phyloP scores from a whole-genome alignment of 1,284 basidiomycete species.

The Thelephora terrestris region DNA sequence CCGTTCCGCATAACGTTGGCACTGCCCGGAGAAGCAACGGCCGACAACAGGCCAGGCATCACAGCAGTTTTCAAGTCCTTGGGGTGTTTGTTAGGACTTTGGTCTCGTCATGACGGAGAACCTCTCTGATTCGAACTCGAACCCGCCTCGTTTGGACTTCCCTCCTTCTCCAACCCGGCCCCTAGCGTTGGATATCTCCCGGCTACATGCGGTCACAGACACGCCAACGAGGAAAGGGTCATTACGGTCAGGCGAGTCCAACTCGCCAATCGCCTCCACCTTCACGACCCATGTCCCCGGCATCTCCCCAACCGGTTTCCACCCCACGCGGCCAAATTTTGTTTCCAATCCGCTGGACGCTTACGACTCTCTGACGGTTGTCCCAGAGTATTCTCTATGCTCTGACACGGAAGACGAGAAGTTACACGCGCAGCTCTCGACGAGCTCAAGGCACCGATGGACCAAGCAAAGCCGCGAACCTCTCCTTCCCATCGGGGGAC shows the following conservation, averaged over 20 bases:
- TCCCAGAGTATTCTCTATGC: conserved; percentile 18
- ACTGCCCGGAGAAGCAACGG: no score
- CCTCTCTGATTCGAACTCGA: no score
- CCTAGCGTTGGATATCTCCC: neutral
- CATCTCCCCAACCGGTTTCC: conserved; percentile 64
- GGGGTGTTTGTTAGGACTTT: no score
- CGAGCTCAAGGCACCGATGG: conserved; percentile 23
- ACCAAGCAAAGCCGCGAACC: conserved; percentile 59
- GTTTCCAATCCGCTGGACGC: conserved; percentile 18
- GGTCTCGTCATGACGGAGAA: no score
- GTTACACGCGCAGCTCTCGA: conserved; percentile 10
- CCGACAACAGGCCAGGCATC: no score
- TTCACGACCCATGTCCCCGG: conserved; percentile 55
- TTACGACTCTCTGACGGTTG: conserved; percentile 19
- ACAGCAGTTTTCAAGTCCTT: no score
- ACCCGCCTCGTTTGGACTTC: neutral
- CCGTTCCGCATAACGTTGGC: no score
- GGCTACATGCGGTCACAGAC: neutral
- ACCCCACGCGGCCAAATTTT: conserved; percentile 44
- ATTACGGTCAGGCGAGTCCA: neutral
- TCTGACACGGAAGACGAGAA: conserved; percentile 24
- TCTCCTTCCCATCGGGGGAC: conserved; percentile 40
- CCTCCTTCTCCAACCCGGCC: neutral
- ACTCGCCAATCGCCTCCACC: conserved; percentile 7
- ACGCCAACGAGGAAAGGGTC: neutral